Base-by-base conservation (phyloP, 148 eudicot genomes). In the Fagopyrum tataricum region DNA sequence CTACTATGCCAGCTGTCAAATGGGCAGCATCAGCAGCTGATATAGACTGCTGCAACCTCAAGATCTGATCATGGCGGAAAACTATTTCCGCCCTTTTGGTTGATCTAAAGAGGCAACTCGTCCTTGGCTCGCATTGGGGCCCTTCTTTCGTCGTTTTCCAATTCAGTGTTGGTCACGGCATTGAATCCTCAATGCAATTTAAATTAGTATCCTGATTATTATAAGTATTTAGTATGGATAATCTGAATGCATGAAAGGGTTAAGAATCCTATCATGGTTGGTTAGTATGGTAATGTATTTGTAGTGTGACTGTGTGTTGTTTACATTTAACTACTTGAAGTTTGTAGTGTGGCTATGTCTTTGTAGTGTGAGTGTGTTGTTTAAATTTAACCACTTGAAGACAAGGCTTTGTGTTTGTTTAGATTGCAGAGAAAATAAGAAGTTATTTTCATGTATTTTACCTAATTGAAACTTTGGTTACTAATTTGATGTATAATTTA, bases 91-190 rank as follows among this genome's bases (percentile, higher is more conserved):
- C 10, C 49, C 49, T 2, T 46, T 8, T 46, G 49, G 49, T 13
- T 53, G 59, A 53, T 23, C 23, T 53, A 20, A 5, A 20, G 21
- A 55, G 61, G 61, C 61, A 55, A 55, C 61, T 55, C 61, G 61
- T 55, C 61, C 61, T 20, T 55, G 61, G 61, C 61, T 55, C 61
- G 31, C 61, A 55, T 55, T 55, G 61, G 23, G 61, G 61, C 61
- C 59, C 61, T 55, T 55, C 61, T 7, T 55, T 20, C 55, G 55
- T 49, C 55, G 55, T 49, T 49, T 49, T 18, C 18, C 55, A 49
- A 49, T 31, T 31, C 37, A 15, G 55, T 4, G 18, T 49, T 49
- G 55, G 55, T 49, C n/a, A 15, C 15, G 20, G 61, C 61, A 55
- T 7, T 55, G 61, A 55, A 55, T 20, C 61, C 61, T 55, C 31